phyloP scores from a whole-genome alignment of 176 grass and related monocot species.

The Alopecurus myosuroides region DNA sequence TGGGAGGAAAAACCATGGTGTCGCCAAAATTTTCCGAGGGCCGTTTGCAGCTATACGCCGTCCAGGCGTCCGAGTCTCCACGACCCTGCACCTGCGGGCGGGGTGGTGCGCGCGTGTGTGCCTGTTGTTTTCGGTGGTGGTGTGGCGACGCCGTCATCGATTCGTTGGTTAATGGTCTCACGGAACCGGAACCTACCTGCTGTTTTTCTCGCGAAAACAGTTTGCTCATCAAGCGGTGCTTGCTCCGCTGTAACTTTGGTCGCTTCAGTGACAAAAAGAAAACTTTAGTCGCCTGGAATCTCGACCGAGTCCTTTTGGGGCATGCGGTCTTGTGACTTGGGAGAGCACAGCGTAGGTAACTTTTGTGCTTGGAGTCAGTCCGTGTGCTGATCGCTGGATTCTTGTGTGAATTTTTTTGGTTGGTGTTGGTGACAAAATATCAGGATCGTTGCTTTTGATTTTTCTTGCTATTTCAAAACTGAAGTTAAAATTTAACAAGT shows the following conservation, averaged over 20 bases:
- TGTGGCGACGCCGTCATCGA: neutral
- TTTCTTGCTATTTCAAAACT: neutral
- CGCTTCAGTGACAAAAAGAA: neutral
- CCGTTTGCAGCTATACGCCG: neutral
- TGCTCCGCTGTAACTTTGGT: neutral
- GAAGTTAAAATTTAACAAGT: too few species aligned
- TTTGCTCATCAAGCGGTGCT: neutral
- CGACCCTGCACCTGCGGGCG: neutral
- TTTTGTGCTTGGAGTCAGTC: neutral
- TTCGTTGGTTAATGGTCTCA: neutral
- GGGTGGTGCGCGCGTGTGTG: neutral
- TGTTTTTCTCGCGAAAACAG: conserved; percentile 12
- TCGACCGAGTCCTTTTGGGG: neutral
- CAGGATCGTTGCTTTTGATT: neutral
- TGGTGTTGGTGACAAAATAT: neutral
- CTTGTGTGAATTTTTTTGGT: neutral
- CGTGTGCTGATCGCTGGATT: neutral
- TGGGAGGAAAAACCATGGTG: conserved; percentile 16
- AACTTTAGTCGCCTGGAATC: neutral
- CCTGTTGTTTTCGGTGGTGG: conserved; percentile 16
- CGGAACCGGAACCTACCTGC: neutral
- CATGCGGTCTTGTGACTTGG: neutral
- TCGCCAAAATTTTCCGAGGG: neutral
- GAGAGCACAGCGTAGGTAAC: neutral
- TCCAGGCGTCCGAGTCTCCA: neutral